These are phyloP conservation scores for Tulasnella sp. DNA, from an alignment of 768 basidiomycete species.

Conservation along the genomic window DNA sequence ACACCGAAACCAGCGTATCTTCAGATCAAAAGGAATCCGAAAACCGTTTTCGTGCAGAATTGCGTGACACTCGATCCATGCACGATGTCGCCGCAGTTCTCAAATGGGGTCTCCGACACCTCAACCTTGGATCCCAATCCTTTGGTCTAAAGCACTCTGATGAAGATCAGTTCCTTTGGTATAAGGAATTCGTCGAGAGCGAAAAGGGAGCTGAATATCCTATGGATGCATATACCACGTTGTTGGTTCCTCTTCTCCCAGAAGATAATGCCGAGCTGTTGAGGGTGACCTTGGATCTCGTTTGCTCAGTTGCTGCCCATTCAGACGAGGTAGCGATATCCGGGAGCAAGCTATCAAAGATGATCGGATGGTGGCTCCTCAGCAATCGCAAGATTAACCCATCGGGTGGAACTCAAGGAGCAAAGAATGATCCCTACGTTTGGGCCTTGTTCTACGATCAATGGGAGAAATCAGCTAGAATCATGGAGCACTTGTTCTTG, in stretches of 20 bases:
- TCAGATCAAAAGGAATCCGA: conserved; percentile 35
- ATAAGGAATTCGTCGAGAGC: conserved; percentile 43
- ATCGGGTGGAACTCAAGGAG: conserved; percentile 44
- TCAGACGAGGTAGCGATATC: conserved; percentile 52
- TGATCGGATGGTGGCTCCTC: conserved; percentile 63
- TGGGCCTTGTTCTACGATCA: conserved; percentile 54
- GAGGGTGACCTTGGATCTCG: conserved; percentile 42
- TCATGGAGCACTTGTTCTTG: conserved; percentile 66
- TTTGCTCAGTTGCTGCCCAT: conserved; percentile 58
- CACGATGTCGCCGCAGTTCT: conserved; percentile 71
- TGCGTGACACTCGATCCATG: conserved; percentile 48
- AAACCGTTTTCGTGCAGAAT: conserved; percentile 49
- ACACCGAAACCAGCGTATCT: conserved; percentile 40
- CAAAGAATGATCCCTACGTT: too few relatives aligned
- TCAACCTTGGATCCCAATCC: conserved; percentile 43
- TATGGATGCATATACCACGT: conserved; percentile 45
- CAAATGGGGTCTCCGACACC: conserved; percentile 68
- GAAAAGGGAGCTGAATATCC: conserved; percentile 53
- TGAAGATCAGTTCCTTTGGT: conserved; percentile 42
- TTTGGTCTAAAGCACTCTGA: conserved; percentile 39
- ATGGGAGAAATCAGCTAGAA: conserved; percentile 62
- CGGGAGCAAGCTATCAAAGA: conserved; percentile 63
- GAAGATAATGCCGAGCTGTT: conserved; percentile 46
- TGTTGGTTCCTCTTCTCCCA: conserved; percentile 48
- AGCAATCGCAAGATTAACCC: conserved; percentile 34